Conservation (phyloP, 2,329 filamentous ascomycete genomes). For the Calonectria pseudoreteaudii region DNA sequence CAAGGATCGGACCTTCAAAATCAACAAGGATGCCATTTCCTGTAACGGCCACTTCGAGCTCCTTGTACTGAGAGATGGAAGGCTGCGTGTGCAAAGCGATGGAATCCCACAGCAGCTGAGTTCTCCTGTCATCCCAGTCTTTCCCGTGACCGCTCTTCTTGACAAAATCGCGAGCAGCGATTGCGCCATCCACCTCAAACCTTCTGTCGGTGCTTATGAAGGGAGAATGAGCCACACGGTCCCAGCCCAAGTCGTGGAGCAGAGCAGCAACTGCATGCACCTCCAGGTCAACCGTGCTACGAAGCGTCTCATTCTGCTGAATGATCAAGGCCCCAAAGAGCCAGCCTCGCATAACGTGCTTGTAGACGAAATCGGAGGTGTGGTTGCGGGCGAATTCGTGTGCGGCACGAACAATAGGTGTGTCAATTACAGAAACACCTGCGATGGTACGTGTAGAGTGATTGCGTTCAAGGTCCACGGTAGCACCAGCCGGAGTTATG, state of each 20-base stretch:
- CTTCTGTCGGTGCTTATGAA: conserved; percentile 21
- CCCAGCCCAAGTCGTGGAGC: conserved; percentile 33
- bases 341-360: conserved; percentile 27
- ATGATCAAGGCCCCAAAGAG: conserved; percentile 19
- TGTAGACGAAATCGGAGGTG: conserved; percentile 20
- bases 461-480: not conserved
- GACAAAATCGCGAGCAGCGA: conserved; percentile 24
- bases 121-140: conserved; percentile 13
- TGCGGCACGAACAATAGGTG: conserved; percentile 11
- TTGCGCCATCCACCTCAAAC: conserved; percentile 32
- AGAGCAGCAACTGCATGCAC: conserved; percentile 20
- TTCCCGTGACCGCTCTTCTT: not conserved
- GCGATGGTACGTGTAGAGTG: conserved; percentile 4
- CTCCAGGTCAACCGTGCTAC: conserved; percentile 4
- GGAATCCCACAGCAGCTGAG: conserved; percentile 26
- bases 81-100: conserved; percentile 29
- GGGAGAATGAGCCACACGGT: conserved; percentile 4
- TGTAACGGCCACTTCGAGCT: conserved; percentile 19
- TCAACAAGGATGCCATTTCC: conserved; percentile 17
- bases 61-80: conserved; percentile 21
- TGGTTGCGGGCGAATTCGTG: conserved; percentile 8
- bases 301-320: conserved; percentile 11
- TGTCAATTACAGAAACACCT: conserved; percentile 17
- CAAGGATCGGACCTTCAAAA: conserved; percentile 23
- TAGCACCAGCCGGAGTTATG: not conserved